Conservation (phyloP, 495 filamentous ascomycete species). For the Xylaria flabelliformis region DNA sequence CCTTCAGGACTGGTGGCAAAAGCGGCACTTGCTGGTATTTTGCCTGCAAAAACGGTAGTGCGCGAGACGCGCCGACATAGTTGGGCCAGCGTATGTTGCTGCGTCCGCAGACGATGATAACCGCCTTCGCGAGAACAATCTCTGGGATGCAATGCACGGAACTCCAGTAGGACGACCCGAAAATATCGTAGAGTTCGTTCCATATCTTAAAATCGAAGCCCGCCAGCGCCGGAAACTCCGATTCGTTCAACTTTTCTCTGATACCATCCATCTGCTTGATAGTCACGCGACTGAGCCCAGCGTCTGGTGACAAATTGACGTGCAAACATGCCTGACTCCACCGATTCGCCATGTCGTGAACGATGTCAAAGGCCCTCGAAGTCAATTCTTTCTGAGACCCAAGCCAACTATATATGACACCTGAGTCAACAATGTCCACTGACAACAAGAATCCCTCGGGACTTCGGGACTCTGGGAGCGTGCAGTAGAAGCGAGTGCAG, state of each 20-base stretch:
- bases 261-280: slow-evolving; percentile 26
- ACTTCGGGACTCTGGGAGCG: no score
- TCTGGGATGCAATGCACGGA: slow-evolving; percentile 33
- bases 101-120: slow-evolving; percentile 33
- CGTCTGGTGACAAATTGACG: slow-evolving; percentile 24
- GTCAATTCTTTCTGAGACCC: slow-evolving; percentile 30
- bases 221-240: background rate
- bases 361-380: slow-evolving; percentile 28
- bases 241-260: background rate
- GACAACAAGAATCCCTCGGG: no score
- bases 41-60: slow-evolving; percentile 28
- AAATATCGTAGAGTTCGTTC: slow-evolving; percentile 26
- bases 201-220: slow-evolving; percentile 24
- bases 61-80: slow-evolving; percentile 31
- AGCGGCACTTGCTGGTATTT: slow-evolving; percentile 1
- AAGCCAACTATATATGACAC: slow-evolving; percentile 24
- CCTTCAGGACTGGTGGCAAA: background rate
- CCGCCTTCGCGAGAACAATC: slow-evolving; percentile 30
- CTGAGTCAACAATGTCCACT: no score
- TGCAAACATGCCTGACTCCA: slow-evolving; percentile 21
- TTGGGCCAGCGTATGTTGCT: slow-evolving; percentile 32
- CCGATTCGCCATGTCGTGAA: slow-evolving; percentile 31
- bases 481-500: no score
- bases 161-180: slow-evolving; percentile 32
- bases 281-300: background rate